phyloP scores from a whole-genome alignment of 2,329 filamentous ascomycete genomes.

The Tetracladium maxilliforme region DNA sequence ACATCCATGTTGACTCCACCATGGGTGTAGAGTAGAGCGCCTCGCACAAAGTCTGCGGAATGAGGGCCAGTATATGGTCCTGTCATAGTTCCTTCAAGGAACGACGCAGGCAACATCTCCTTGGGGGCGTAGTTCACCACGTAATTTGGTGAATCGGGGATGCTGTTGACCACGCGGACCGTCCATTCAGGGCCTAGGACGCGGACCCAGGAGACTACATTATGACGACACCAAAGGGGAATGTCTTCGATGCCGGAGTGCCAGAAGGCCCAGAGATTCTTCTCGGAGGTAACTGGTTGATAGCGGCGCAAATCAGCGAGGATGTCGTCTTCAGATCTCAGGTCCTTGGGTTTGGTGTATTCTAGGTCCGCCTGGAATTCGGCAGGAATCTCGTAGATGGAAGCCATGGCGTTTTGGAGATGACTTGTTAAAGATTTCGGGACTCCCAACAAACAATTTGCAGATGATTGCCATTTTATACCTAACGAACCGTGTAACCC shows the following conservation, averaged over 20 bases:
- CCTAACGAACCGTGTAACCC: no score
- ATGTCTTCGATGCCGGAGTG: slow-evolving; percentile 20
- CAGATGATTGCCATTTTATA: no score
- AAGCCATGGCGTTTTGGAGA: no score
- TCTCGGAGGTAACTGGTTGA: slow-evolving; percentile 19
- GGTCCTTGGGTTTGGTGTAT: no score
- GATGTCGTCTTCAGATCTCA: no score
- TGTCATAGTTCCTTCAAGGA: slow-evolving; percentile 25
- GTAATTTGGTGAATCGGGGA: slow-evolving; percentile 19
- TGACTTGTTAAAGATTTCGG: no score
- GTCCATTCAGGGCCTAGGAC: slow-evolving; percentile 23
- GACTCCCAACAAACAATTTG: no score
- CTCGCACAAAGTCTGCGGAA: slow-evolving; percentile 28
- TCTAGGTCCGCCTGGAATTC: no score
- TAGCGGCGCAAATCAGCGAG: slow-evolving; percentile 11
- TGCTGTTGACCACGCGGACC: slow-evolving; percentile 21
- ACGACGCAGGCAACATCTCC: slow-evolving; percentile 21
- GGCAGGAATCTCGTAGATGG: no score
- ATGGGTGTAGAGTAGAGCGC: slow-evolving; percentile 21
- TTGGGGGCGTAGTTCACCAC: slow-evolving; percentile 17
- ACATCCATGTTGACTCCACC: slow-evolving; percentile 28
- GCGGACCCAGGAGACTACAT: slow-evolving; percentile 24
- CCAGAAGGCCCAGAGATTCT: slow-evolving; percentile 31
- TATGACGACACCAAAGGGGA: slow-evolving; percentile 20
- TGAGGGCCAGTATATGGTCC: slow-evolving; percentile 26